Evolutionary conservation across 2,329 filamentous ascomycete genomes (phyloP), one percentile per base, ranked within the genome.

Genomic region (Penicillium digitatum): DNA sequence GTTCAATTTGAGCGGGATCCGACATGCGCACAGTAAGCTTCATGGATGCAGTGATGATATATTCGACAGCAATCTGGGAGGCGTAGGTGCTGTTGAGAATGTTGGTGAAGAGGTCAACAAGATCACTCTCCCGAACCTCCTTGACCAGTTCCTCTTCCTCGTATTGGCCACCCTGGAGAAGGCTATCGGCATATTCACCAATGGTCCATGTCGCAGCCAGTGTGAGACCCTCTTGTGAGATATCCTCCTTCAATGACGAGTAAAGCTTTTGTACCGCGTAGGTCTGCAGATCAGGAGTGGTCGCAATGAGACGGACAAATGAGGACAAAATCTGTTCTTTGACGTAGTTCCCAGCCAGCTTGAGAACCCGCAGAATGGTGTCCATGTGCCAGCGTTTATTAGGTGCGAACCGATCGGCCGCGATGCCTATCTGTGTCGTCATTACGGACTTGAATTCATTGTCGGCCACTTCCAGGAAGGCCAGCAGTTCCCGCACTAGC

Each of bases 381-480:
- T 99, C 94, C 64, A 97, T 88, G 71, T 99, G 94, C 94, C 94
- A 99, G 70, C 94, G 83, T 77, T 97, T 97, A 76, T 94, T 97
- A 0, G 94, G 95, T 2, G 94, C 89, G 74, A 90, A 99, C 62
- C 93, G 87, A 73, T 99, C 94, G 7, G 95, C 94, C 11, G 95
- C 94, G 66, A 99, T 90, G 24, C 94, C 94, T 71, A 99, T 99
- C 70, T 99, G 94, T 50, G 88, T 94, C 1, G 94, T 99, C 92
- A 99, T 96, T 50, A 90, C 90, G 7, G 94, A 90, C 77, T 99
- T 99, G 79, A 99, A 99, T 73, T 99, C 94, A 62, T 95, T 96
- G 68, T 99, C 94, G 52, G 95, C 93, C 48, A 96, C 91, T 73
- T 99, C 94, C 55, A 99, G 76, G 81, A 99, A 99, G 7, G 94